Evolutionary conservation across 2,329 filamentous ascomycete genomes (phyloP).

Genomic region (Cercospora sesami): DNA sequence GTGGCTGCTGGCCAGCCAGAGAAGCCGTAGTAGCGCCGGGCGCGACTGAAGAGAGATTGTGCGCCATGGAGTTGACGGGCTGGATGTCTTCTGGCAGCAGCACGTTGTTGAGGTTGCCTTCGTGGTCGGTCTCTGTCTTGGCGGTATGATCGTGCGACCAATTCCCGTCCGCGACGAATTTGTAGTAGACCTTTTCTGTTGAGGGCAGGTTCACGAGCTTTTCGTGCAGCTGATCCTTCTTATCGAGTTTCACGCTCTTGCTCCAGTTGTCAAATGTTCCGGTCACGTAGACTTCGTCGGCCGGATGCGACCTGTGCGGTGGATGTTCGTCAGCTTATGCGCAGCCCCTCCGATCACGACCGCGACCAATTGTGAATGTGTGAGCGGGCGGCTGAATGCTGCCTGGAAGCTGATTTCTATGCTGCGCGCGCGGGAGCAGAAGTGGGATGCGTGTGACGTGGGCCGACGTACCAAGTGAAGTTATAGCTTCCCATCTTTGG

Average conservation of each 20-base stretch:
- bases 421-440: not conserved
- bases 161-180: conserved; percentile 94
- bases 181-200: conserved; percentile 81
- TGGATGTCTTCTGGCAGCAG: conserved; percentile 72
- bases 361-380: conserved; percentile 4
- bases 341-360: conserved; percentile 18
- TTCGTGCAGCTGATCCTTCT: conserved; percentile 69
- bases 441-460: not conserved
- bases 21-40: conserved; percentile 71
- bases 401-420: conserved; percentile 7
- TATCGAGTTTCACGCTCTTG: conserved; percentile 80
- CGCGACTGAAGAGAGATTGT: conserved; percentile 59
- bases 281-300: conserved; percentile 87
- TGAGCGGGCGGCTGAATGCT: conserved; percentile 22
- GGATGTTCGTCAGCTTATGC: conserved; percentile 21
- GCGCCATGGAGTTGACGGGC: conserved; percentile 47
- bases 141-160: conserved; percentile 83
- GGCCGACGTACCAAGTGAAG: conserved; percentile 66
- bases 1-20: conserved; percentile 66
- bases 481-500: conserved; percentile 64
- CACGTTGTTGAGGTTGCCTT: conserved; percentile 91
- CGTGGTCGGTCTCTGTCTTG: conserved; percentile 77
- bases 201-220: conserved; percentile 75
- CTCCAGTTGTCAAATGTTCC: conserved; percentile 95
- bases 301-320: conserved; percentile 56